Base-by-base conservation (phyloP, 2,329 filamentous ascomycete genomes). In the Ceratocystis eucalypticola region DNA sequence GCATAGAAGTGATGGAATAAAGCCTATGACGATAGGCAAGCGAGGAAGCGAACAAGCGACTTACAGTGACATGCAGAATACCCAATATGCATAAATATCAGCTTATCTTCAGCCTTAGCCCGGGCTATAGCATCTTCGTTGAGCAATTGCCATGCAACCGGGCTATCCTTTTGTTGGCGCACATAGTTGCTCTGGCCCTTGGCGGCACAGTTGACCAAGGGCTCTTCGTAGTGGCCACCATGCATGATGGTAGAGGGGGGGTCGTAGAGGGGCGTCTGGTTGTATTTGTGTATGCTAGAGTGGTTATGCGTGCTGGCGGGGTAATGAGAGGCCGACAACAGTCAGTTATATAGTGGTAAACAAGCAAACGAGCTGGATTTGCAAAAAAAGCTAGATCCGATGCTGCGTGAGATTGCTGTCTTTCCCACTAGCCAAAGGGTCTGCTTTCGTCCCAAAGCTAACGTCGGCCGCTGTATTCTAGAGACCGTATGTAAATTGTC, bases 51-150 rank as follows among this genome's bases (percentile, higher is more conserved):
- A 37, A 12, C 33, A 50, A 75, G 64, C 44, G 50, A 79, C 88
- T 74, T 77, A 94, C 94, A 96, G 78, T 97, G 93, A 74, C 94
- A 97, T 53, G 94, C 91, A 22, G 88, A 88, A 78, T 96, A 99
- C 62, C 94, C 94, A 72, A 97, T 92, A 74, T 93, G 95, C 69
- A 97, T 80, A 73, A 96, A 97, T 68, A 99, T 86, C 67, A 96
- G 80, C 72, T 91, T 89, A 75, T 97, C 95, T 71, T 92, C 85
- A 71, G 80, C 84, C 74, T 84, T 88, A 17, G 94, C 93, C 61
- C 91, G 80, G 69, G 83, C 82, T 65, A 96, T 80, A 17, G 90
- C 85, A 72, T 91, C 86, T 25, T 87, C 81, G 70, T 88, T 88
- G 80, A 96, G 89, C 68, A 90, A 80, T 79, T 99, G 94, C 94